These are phyloP conservation scores for Cupressus sempervirens DNA, from an alignment of 75 land plant species.

Conservation along the genomic window DNA sequence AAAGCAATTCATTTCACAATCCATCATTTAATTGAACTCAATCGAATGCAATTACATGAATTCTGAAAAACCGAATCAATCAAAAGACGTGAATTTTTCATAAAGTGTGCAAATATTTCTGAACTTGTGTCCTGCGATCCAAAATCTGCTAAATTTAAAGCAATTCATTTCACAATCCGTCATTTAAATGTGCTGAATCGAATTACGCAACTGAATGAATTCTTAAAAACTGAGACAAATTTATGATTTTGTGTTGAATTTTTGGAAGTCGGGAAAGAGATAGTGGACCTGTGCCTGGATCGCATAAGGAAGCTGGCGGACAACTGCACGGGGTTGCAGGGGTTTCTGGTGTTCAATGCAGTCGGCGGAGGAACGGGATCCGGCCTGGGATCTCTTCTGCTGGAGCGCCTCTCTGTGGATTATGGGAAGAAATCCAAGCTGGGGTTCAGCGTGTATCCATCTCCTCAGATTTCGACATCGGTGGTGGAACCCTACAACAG, in stretches of 20 bases:
- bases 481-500: constrained; percentile 79
- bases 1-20: neutral
- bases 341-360: constrained; percentile 67
- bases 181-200: neutral
- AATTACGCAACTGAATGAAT: neutral
- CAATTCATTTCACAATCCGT: neutral
- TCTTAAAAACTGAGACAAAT: neutral
- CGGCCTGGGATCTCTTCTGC: constrained; percentile 65
- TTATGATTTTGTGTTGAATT: neutral
- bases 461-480: constrained; percentile 74
- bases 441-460: constrained; percentile 77
- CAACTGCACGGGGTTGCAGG: constrained; percentile 81
- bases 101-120: no score
- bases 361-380: constrained; percentile 81
- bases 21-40: neutral
- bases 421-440: constrained; percentile 59
- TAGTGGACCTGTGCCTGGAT: constrained; percentile 79
- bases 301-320: constrained; percentile 74
- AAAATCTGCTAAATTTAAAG: neutral
- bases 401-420: constrained; percentile 80
- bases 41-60: no score
- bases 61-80: no score
- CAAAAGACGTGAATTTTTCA: no score
- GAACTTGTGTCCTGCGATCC: no score
- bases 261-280: constrained; percentile 63